phyloP scores from a whole-genome alignment of 2,329 filamentous ascomycete species.

The Trichoderma sp. region DNA sequence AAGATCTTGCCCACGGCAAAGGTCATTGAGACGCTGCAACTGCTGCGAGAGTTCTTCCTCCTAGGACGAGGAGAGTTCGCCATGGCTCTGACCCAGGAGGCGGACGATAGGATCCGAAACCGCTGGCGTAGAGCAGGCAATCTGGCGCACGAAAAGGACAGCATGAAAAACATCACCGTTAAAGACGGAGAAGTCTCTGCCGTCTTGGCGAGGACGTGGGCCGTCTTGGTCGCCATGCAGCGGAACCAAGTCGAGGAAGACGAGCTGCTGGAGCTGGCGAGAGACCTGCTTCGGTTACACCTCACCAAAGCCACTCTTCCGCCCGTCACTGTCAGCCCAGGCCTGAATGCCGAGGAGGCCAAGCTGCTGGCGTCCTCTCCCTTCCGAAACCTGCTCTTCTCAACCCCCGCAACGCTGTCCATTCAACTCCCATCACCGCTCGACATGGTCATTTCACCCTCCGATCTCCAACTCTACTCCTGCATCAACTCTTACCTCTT shows the following conservation, averaged over 20 bases:
- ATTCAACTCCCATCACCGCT: constrained; percentile 77
- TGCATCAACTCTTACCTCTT: constrained; percentile 86
- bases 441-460: constrained; percentile 79
- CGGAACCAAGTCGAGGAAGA: constrained; percentile 74
- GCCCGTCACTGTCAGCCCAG: constrained; percentile 44
- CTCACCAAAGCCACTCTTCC: constrained; percentile 54
- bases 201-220: constrained; percentile 76
- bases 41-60: constrained; percentile 85
- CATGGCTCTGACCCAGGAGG: constrained; percentile 80
- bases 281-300: constrained; percentile 71
- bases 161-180: constrained; percentile 55
- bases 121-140: constrained; percentile 69
- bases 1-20: constrained; percentile 76
- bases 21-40: constrained; percentile 73
- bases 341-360: constrained; percentile 39
- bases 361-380: constrained; percentile 52
- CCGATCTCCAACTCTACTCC: constrained; percentile 79
- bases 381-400: constrained; percentile 82
- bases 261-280: constrained; percentile 80
- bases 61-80: constrained; percentile 90
- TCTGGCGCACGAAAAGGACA: constrained; percentile 57
- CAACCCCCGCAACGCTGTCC: constrained; percentile 68
- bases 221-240: constrained; percentile 74
- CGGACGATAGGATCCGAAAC: constrained; percentile 75
- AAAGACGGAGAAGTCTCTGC: constrained; percentile 86